A percentile compares a stretch with the other conserved stretches of the same genome.
Conservation (phyloP, 306 rosid genomes). For the Fagus crenata region DNA sequence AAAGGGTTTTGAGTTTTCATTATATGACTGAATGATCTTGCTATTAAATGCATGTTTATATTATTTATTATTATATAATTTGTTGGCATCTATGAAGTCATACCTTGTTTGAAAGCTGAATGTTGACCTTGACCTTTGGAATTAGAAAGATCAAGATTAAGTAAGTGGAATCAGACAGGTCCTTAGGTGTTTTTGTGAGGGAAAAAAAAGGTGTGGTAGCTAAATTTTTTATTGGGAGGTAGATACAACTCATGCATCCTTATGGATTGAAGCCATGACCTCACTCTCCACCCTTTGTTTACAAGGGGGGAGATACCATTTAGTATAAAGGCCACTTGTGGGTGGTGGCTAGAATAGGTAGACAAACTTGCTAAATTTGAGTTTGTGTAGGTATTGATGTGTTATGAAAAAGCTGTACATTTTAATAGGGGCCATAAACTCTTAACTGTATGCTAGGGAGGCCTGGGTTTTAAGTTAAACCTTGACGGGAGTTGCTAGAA, state of each 20-base stretch:
- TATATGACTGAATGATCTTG: slow-evolving; percentile 7
- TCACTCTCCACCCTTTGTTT: background rate
- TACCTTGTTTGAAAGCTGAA: background rate
- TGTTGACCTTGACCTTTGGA: background rate
- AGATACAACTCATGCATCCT: background rate
- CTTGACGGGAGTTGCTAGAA: background rate
- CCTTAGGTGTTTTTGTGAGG: background rate
- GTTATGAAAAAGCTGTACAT: background rate
- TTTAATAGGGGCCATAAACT: background rate
- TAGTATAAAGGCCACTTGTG: background rate
- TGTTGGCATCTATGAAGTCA: background rate
- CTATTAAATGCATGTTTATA: slow-evolving; percentile 5
- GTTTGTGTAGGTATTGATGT: too few relatives aligned
- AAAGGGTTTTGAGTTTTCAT: slow-evolving; percentile 2
- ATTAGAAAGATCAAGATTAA: background rate
- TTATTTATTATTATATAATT: slow-evolving; percentile 13
- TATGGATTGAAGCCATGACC: background rate
- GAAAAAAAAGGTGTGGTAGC: background rate
- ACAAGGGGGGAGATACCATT: background rate
- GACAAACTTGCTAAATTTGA: too few relatives aligned
- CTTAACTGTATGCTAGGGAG: background rate
- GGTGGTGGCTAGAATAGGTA: background rate
- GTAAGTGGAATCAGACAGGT: slow-evolving; percentile 1
- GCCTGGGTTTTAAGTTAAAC: background rate
- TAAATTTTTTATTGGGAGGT: background rate